Conservation (phyloP, 2,329 filamentous ascomycete species). For the Phyllosticta citriasiana region DNA sequence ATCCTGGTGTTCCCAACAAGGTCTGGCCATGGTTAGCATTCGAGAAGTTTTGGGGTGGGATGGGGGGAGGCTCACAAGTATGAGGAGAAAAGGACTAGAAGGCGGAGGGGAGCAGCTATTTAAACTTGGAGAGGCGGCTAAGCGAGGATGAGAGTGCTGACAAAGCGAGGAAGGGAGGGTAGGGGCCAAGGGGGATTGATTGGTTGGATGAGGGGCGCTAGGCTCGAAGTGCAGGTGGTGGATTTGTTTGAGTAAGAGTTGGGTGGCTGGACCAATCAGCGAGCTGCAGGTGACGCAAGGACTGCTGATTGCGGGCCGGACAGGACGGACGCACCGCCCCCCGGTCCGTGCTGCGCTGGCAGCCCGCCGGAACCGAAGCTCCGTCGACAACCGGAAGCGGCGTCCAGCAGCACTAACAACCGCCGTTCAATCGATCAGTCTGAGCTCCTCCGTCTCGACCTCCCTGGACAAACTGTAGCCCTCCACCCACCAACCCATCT, state of each 20-base stretch:
- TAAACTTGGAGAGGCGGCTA: neutral
- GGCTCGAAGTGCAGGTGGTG: neutral
- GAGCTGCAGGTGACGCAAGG: neutral
- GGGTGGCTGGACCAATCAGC: neutral
- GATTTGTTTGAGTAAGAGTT: neutral
- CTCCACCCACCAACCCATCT: no score
- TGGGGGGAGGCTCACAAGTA: no score
- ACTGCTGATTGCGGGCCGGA: neutral
- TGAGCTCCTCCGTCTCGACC: no score
- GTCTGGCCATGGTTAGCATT: slow-evolving; percentile 9
- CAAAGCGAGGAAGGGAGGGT: neutral
- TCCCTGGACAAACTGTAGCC: no score
- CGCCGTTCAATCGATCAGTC: no score
- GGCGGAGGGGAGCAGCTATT: neutral
- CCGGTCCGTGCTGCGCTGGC: no score
- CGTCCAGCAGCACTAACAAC: no score
- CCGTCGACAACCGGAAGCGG: no score
- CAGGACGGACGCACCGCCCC: no score
- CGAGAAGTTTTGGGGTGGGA: no score
- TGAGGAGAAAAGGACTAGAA: neutral
- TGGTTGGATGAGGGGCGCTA: neutral
- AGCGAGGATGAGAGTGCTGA: neutral
- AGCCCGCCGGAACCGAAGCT: no score
- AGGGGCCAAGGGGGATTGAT: neutral
- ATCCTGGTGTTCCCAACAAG: slow-evolving; percentile 22